phyloP scores from a whole-genome alignment of 768 basidiomycete species.

The Mycena olivaceomarginata region DNA sequence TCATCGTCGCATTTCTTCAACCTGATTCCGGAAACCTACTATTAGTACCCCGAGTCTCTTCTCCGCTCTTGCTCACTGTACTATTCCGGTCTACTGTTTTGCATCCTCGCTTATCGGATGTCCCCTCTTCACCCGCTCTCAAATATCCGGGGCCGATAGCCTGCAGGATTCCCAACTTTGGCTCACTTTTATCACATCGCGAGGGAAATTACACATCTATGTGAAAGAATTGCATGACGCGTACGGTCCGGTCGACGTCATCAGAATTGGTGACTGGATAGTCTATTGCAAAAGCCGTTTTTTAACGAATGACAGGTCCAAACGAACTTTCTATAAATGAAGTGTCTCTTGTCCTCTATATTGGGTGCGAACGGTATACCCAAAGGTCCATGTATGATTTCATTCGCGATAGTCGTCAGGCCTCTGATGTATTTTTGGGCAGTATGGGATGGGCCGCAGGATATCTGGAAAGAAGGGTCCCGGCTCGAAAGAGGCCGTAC shows the following conservation, averaged over 20 bases:
- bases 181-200: slow-evolving; percentile 52
- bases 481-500: too few relatives aligned
- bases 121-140: slow-evolving; percentile 68
- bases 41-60: neutral
- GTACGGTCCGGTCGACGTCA: slow-evolving; percentile 72
- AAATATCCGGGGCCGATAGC: slow-evolving; percentile 66
- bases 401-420: neutral
- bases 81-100: slow-evolving; percentile 37
- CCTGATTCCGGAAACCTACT: neutral
- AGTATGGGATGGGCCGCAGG: slow-evolving; percentile 58
- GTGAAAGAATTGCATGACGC: slow-evolving; percentile 65
- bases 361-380: slow-evolving; percentile 62
- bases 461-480: neutral
- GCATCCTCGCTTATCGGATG: slow-evolving; percentile 61
- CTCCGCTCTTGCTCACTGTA: slow-evolving; percentile 12
- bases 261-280: slow-evolving; percentile 53
- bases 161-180: slow-evolving; percentile 61
- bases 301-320: slow-evolving; percentile 55
- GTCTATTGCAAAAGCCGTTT: too few relatives aligned
- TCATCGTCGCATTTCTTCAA: neutral
- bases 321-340: slow-evolving; percentile 66
- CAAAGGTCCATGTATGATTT: slow-evolving; percentile 60
- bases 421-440: neutral
- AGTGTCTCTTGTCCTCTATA: slow-evolving; percentile 54
- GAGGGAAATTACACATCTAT: slow-evolving; percentile 66